These are phyloP conservation scores for Canavalia ensiformis DNA, from an alignment of 306 rosid genomes.

Conservation along the genomic window DNA sequence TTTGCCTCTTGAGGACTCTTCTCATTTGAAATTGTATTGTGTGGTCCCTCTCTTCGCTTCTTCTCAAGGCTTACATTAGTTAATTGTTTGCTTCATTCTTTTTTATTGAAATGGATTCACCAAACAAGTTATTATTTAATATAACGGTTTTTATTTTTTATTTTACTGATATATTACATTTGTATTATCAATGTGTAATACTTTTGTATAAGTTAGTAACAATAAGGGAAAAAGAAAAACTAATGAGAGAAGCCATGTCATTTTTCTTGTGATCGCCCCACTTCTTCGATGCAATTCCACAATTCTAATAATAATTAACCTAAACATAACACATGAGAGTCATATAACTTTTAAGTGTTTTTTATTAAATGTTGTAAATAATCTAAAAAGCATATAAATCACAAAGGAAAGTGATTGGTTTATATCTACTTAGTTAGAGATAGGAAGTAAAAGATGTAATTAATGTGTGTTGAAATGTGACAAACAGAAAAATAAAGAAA, in stretches of 20 bases:
- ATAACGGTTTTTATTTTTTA: not conserved
- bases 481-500: too few species aligned
- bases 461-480: too few species aligned
- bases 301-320: too few species aligned
- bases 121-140: not conserved
- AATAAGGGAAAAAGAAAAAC: not conserved
- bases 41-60: constrained; percentile 27
- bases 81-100: not conserved
- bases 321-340: too few species aligned
- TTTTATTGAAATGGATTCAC: not conserved
- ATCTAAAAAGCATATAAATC: too few species aligned
- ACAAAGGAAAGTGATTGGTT: too few species aligned
- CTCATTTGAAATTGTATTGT: constrained; percentile 1
- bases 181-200: not conserved
- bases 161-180: not conserved
- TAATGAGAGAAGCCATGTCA: not conserved
- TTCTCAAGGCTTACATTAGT: not conserved
- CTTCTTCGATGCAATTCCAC: too few species aligned
- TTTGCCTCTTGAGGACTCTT: constrained; percentile 58
- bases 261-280: too few species aligned
- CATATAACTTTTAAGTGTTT: too few species aligned
- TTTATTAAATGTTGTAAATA: too few species aligned
- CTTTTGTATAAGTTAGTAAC: not conserved
- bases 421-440: too few species aligned
- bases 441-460: too few species aligned